Base-by-base conservation (phyloP, 345 rosid species). In the Microcos paniculata region DNA sequence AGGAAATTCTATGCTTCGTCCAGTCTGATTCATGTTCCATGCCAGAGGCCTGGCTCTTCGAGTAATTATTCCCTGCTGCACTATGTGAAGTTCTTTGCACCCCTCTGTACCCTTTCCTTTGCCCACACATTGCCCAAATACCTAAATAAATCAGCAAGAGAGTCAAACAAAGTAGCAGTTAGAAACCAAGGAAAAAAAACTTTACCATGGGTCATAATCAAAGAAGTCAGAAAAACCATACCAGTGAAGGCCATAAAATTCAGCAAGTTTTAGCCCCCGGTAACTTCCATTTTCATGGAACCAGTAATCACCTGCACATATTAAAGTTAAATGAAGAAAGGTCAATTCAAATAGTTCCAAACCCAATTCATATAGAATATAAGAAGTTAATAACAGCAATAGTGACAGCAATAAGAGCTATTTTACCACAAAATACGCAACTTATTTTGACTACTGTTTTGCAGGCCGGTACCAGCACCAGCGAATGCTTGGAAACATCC, bases 21-120 rank as follows among this genome's bases (percentile, higher is more conserved):
- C 89, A 85, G 76, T 87, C 91, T 24, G 90, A 91, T 77, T 88
- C 89, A 87, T 82, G 76, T 88, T 84, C 98, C 98, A 96, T 96
- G 79, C 91, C 94, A 88, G 76, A 80, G 78, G 63, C 65, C 81
- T 73, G 72, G 64, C 69, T 85, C 77, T 57, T 76, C 46, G 71
- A 66, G 75, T 35, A 43, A 46, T 80, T 82, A 53, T 57, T 61
- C 69, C 73, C 78, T 52, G 73, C 64, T 56, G 76, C 24, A 53
- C 80, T 74, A 62, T 1, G 72, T 62, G 64, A 76, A 77, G 69
- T 81, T 78, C 62, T 76, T 79, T 55, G 74, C 79, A 82, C 52
- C 53, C 80, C 82, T 75, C 70, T 76, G 45, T 69, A 75, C 35
- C 65, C 62, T 79, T 52, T 84, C 73, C 81, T 82, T 79, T 71